These are phyloP conservation scores for Annulohypoxylon truncatum DNA, from an alignment of 2,329 filamentous ascomycete species.

Conservation along the genomic window DNA sequence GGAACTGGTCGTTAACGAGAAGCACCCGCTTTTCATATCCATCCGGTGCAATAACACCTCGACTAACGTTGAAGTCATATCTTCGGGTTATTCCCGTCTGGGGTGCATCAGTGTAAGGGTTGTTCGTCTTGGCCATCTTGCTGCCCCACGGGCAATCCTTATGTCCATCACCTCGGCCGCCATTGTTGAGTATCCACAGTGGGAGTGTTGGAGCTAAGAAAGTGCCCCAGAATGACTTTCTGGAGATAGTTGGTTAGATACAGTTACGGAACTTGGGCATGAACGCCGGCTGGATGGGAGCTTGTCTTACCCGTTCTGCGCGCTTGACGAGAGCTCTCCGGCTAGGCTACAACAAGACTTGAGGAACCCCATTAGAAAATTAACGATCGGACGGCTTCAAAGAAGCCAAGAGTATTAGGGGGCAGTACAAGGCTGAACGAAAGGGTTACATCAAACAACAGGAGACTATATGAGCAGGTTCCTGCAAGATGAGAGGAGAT, in stretches of 20 bases:
- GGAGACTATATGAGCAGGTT: conserved; percentile 20
- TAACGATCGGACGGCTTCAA: conserved; percentile 45
- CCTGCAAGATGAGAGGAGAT: background rate
- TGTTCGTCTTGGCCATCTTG: conserved; percentile 55
- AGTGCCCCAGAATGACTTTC: conserved; percentile 51
- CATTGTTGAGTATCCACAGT: conserved; percentile 40
- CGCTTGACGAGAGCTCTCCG: conserved; percentile 40
- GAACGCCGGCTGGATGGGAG: background rate
- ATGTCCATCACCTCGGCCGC: conserved; percentile 21
- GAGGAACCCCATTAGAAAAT: conserved; percentile 44
- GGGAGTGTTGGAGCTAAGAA: conserved; percentile 50
- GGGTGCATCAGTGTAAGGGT: conserved; percentile 63
- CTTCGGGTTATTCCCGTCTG: conserved; percentile 65
- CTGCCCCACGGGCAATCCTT: conserved; percentile 61
- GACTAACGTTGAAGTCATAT: conserved; percentile 66
- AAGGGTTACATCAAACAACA: conserved; percentile 17
- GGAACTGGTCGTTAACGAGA: conserved; percentile 65
- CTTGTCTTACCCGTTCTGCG: conserved; percentile 47
- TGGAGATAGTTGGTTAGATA: conserved; percentile 9
- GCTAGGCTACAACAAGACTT: conserved; percentile 35
- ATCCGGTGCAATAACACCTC: conserved; percentile 65
- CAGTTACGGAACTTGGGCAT: background rate
- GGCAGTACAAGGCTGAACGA: conserved; percentile 16
- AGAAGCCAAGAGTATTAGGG: conserved; percentile 37
- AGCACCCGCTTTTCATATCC: conserved; percentile 60